Conservation (phyloP, 1,284 basidiomycete genomes). For the Neonothopanus nambi region DNA sequence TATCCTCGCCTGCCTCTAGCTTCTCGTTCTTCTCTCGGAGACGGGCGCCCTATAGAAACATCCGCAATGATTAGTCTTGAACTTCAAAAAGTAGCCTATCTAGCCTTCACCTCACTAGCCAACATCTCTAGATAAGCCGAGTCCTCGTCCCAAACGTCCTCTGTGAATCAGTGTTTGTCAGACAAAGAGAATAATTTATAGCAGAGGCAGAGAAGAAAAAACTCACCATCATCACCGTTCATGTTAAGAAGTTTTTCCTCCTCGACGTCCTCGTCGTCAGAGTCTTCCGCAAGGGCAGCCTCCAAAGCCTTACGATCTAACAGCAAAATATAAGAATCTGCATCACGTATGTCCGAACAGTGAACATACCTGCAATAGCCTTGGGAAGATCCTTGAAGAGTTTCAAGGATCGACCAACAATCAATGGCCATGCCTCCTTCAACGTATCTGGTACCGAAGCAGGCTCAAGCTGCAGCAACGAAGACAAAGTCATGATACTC, state of each 20-base stretch:
- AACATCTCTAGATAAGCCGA: constrained; percentile 81
- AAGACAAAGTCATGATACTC: constrained; percentile 73
- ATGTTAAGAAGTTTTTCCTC: constrained; percentile 68
- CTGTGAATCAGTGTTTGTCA: constrained; percentile 32
- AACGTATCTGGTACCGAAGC: constrained; percentile 56
- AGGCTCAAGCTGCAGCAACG: constrained; percentile 69
- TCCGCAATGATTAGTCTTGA: not conserved
- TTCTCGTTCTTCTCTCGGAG: constrained; percentile 61
- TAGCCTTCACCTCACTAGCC: constrained; percentile 64
- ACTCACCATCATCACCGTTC: constrained; percentile 69
- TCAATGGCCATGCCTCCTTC: constrained; percentile 71
- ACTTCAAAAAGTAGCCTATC: constrained; percentile 7
- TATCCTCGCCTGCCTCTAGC: constrained; percentile 37
- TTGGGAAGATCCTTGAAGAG: constrained; percentile 76
- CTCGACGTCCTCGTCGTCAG: constrained; percentile 58
- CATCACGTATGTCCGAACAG: constrained; percentile 21
- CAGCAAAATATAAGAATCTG: constrained; percentile 4
- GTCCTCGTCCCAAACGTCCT: constrained; percentile 85
- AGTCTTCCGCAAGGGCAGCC: constrained; percentile 56
- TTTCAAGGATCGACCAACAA: constrained; percentile 67
- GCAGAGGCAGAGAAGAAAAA: not conserved
- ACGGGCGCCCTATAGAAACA: constrained; percentile 56
- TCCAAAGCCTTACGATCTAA: constrained; percentile 70
- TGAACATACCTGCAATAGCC: constrained; percentile 60
- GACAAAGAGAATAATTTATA: not conserved